Evolutionary conservation across 2,329 filamentous ascomycete species (phyloP), one percentile per base, ranked within the genome.

Genomic region (Didymella pinodella): DNA sequence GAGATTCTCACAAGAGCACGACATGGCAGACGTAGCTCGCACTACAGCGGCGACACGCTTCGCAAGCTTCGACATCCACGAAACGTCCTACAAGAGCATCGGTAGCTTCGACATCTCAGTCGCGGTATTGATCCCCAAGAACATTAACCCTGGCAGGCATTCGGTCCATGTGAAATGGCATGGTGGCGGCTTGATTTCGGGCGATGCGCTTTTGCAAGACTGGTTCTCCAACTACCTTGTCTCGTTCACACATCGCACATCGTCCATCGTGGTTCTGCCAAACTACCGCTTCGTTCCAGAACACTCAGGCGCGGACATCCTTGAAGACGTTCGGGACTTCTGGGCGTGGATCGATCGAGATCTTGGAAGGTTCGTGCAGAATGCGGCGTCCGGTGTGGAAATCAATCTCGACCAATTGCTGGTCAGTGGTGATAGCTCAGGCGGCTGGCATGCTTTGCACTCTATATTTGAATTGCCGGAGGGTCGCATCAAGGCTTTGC

Each of bases 201-300:
- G 57, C 34, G 56, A 59, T 16, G 58, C 61, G 1, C 54, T 65
- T 4, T 51, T 59, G 12, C 41, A 55, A 12, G 52, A 54, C 36
- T 65, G 54, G 49, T 64, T 62, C 31, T 51, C 62, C 10, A 46
- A 59, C 16, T 66, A 59, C 40, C 61, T 76, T 2, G 68, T 79
- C 7, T 68, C 78, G 16, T 67, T 78, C 45, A 71, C 73, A n/a
- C 62, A 68, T 0, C 48, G 62, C 7, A 67, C 78, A 41, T 65
- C 66, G 5, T 80, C 82, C 2, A 75, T 83, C 40, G 70, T 82
- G 28, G 62, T 83, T 16, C 72, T 74, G 2, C 76, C 79, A 0
- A 77, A 81, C 62, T 81, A 84, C 68, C 80, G 81, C 7, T 77
- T 83, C 7, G 60, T 82, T 18, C 81, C 81, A n/a, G 80, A 82